Evolutionary conservation across 2,329 filamentous ascomycete species (phyloP).

Genomic region (Tolypocladium cylindrosporum): DNA sequence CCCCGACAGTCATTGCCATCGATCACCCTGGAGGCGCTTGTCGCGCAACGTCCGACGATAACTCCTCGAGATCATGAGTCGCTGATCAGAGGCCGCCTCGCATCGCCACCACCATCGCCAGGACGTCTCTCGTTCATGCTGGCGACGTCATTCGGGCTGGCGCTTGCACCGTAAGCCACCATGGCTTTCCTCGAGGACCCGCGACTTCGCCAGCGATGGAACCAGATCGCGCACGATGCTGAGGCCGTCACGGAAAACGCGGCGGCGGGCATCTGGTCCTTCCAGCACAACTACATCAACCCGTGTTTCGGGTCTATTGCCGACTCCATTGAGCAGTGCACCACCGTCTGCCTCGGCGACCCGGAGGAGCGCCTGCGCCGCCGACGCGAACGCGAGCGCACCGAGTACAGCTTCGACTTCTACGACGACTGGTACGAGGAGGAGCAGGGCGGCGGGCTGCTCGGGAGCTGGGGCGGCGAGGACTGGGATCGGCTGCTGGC

Average conservation of each 20-base stretch:
- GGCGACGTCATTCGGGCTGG: not conserved
- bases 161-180: conserved; percentile 7
- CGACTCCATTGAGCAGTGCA: conserved; percentile 61
- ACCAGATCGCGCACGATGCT: conserved; percentile 83
- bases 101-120: not conserved
- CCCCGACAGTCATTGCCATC: not conserved
- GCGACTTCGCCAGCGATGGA: conserved; percentile 84
- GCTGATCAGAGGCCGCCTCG: not conserved
- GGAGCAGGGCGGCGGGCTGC: conserved; percentile 43
- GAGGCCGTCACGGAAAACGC: conserved; percentile 85
- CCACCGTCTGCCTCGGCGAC: conserved; percentile 59
- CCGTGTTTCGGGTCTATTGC: conserved; percentile 66
- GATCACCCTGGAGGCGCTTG: not conserved
- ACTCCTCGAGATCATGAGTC: not conserved
- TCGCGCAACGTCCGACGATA: not conserved
- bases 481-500: conserved; percentile 78
- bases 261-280: conserved; percentile 83
- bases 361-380: conserved; percentile 66
- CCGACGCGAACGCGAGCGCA: conserved; percentile 50
- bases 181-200: conserved; percentile 68
- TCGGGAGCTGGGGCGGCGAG: conserved; percentile 68
- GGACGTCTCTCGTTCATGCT: not conserved
- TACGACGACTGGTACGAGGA: conserved; percentile 91
- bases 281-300: conserved; percentile 74
- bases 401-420: conserved; percentile 89